Percentiles rank a stretch among this genome's conserved stretches.
These are phyloP conservation scores for Trichosporon inkin DNA, from an alignment of 1,284 basidiomycete species.

Conservation along the genomic window DNA sequence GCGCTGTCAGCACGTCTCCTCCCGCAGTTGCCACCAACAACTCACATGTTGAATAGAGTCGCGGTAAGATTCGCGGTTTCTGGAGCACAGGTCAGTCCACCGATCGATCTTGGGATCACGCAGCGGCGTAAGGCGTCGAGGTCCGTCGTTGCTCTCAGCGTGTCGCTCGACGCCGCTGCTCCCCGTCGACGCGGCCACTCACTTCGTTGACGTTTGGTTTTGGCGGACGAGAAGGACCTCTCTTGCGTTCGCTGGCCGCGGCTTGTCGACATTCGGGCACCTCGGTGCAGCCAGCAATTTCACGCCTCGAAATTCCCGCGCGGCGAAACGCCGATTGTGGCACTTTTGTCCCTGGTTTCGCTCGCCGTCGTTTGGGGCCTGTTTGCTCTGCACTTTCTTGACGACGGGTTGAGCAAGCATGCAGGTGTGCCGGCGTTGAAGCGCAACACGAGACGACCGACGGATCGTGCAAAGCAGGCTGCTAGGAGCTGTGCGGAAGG, in stretches of 20 bases:
- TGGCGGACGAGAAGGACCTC: constrained; percentile 10
- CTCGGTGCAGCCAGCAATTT: background rate
- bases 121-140: constrained; percentile 8
- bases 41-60: constrained; percentile 22
- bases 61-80: constrained; percentile 19
- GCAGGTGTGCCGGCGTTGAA: too few species aligned
- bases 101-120: background rate
- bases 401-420: too few species aligned
- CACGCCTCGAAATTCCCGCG: constrained; percentile 6
- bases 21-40: background rate
- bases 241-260: background rate
- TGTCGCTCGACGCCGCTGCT: too few species aligned
- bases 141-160: too few species aligned
- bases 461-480: too few species aligned
- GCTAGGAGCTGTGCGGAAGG: too few species aligned
- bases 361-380: too few species aligned
- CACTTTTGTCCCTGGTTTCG: background rate
- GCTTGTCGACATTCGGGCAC: background rate
- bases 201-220: constrained; percentile 25
- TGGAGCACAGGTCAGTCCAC: constrained; percentile 1
- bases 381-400: too few species aligned
- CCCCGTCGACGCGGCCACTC: constrained; percentile 8
- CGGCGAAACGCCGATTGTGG: background rate
- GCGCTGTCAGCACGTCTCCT: constrained; percentile 13
- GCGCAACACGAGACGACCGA: too few species aligned